Percentiles rank a stretch among this genome's conserved stretches.
These are phyloP conservation scores for Lactarius sp. DNA, from an alignment of 768 basidiomycete species.

Conservation along the genomic window DNA sequence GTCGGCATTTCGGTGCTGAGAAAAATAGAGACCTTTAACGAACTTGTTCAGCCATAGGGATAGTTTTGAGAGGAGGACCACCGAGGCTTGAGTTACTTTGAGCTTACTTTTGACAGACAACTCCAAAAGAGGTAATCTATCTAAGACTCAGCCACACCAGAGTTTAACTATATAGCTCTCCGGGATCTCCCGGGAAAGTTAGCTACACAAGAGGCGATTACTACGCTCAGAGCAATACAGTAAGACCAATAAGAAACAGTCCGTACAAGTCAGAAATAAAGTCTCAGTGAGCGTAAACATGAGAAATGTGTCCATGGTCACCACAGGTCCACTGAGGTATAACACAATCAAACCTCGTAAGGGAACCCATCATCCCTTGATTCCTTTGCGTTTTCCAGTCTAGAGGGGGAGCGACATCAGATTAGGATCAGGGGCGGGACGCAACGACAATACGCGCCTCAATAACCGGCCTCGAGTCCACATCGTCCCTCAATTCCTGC, in stretches of 20 bases:
- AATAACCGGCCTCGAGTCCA: slow-evolving; percentile 15
- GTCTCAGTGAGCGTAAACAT: not conserved
- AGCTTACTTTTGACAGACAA: slow-evolving; percentile 9
- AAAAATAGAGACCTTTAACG: slow-evolving; percentile 17
- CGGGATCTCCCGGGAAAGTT: slow-evolving; percentile 17
- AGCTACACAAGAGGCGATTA: not conserved
- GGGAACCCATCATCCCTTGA: not conserved
- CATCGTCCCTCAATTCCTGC: slow-evolving; percentile 11
- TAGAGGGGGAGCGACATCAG: not conserved
- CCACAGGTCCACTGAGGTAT: not conserved
- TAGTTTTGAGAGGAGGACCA: slow-evolving; percentile 28
- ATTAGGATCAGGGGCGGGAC: not conserved
- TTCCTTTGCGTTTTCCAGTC: not conserved
- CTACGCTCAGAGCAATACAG: not conserved
- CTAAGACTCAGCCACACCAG: slow-evolving; percentile 19
- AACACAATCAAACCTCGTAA: not conserved
- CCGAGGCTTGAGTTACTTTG: slow-evolving; percentile 1
- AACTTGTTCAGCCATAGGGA: slow-evolving; percentile 40
- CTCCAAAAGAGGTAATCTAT: slow-evolving; percentile 20
- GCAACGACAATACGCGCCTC: not conserved
- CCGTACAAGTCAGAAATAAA: not conserved
- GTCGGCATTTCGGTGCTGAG: not conserved
- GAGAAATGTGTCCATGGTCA: not conserved
- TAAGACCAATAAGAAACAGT: not conserved
- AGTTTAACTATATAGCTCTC: slow-evolving; percentile 20